These are phyloP conservation scores for Colletotrichum tabaci DNA, from an alignment of 2,329 filamentous ascomycete species.

Conservation along the genomic window DNA sequence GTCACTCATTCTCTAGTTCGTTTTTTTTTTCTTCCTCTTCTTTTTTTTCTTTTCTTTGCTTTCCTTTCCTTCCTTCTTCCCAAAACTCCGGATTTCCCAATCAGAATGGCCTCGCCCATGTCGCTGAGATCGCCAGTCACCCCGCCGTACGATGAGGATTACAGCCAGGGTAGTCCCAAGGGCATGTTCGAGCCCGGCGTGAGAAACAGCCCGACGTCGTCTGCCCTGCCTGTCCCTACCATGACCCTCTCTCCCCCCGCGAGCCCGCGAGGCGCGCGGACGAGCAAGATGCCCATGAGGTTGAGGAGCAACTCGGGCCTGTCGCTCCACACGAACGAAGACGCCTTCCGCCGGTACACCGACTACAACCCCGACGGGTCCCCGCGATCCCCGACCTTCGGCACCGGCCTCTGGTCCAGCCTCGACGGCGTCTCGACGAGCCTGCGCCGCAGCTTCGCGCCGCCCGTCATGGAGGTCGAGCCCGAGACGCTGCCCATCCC, in stretches of 20 bases:
- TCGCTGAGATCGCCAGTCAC: conserved; percentile 36
- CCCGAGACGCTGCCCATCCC: conserved; percentile 50
- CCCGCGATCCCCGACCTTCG: conserved; percentile 46
- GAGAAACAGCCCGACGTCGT: conserved; percentile 13
- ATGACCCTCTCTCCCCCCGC: conserved; percentile 47
- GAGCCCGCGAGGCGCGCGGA: conserved; percentile 42
- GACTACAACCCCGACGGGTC: conserved; percentile 61
- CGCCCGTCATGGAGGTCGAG: conserved; percentile 23
- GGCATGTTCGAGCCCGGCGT: conserved; percentile 10
- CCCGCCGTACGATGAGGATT: conserved; percentile 36
- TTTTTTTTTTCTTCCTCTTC: conserved; percentile 1
- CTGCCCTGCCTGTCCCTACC: conserved; percentile 17
- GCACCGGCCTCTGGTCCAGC: conserved; percentile 41
- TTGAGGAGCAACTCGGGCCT: conserved; percentile 64
- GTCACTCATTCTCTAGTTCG: conserved; percentile 10
- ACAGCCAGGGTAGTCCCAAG: conserved; percentile 1
- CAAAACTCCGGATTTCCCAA: too few relatives aligned
- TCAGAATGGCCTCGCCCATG: conserved; percentile 24
- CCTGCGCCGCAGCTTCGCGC: conserved; percentile 37
- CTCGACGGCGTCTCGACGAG: conserved; percentile 42
- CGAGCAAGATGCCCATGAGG: conserved; percentile 46
- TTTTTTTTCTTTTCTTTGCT: conserved; percentile 8
- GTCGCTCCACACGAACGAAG: conserved; percentile 61
- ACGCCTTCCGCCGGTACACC: conserved; percentile 61
- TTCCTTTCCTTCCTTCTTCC: neutral